These are phyloP conservation scores for Hypoxylon perforatum DNA, from an alignment of 495 filamentous ascomycete species.

Conservation along the genomic window DNA sequence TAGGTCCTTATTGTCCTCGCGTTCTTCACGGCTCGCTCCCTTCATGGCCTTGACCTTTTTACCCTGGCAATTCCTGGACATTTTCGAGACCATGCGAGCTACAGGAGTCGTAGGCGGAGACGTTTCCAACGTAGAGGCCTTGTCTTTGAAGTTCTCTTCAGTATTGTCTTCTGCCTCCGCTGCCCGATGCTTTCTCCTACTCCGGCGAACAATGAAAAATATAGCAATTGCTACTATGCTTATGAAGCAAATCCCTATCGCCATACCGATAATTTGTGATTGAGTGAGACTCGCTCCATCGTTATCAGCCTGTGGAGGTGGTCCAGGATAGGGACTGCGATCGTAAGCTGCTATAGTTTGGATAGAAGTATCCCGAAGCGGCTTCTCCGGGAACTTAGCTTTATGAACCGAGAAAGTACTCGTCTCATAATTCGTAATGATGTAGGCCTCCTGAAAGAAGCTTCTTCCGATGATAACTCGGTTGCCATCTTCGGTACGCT, in stretches of 20 bases:
- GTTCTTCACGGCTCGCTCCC: conserved; percentile 32
- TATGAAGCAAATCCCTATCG: conserved; percentile 55
- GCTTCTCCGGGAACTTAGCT: conserved; percentile 62
- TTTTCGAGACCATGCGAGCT: conserved; percentile 34
- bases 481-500: conserved; percentile 59
- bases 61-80: conserved; percentile 32
- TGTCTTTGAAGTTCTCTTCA: conserved; percentile 38
- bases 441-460: conserved; percentile 77
- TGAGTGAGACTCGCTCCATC: conserved; percentile 56
- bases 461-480: conserved; percentile 73
- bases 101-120: conserved; percentile 35
- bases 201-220: conserved; percentile 48
- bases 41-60: conserved; percentile 32
- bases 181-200: conserved; percentile 26
- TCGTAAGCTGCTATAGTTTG: conserved; percentile 58
- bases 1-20: conserved; percentile 43
- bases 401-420: conserved; percentile 69
- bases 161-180: conserved; percentile 7
- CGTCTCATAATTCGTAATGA: conserved; percentile 74
- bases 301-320: conserved; percentile 25
- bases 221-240: conserved; percentile 54
- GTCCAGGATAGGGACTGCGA: conserved; percentile 58
- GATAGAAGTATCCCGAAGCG: conserved; percentile 57
- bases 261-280: conserved; percentile 52
- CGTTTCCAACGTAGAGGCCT: conserved; percentile 40